Evolutionary conservation across 306 rosid species (phyloP).

Genomic region (Calophaca sinica): DNA sequence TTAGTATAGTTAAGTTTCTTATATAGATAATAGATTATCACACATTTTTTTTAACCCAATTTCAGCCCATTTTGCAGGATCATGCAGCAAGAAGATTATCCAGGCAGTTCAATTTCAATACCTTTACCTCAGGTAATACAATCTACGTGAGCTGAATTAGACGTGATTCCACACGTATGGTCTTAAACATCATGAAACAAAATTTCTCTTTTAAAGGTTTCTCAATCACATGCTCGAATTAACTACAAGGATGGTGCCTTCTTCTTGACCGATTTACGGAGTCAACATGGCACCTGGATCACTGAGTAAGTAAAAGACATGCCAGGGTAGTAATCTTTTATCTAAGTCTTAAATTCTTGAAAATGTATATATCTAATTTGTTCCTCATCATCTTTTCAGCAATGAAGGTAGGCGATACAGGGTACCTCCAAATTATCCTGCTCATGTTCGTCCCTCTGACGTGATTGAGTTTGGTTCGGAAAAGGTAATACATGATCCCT

Average conservation of each 20-base stretch:
- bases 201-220: conserved; percentile 59
- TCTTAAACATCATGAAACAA: conserved; percentile 1
- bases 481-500: conserved; percentile 55
- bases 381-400: conserved; percentile 52
- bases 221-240: conserved; percentile 75
- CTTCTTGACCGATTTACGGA: conserved; percentile 78
- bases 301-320: conserved; percentile 67
- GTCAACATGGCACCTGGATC: conserved; percentile 86
- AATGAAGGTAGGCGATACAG: conserved; percentile 72
- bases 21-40: too few relatives aligned
- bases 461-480: conserved; percentile 79
- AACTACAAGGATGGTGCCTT: conserved; percentile 78
- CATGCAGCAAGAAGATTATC: conserved; percentile 44
- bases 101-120: conserved; percentile 59
- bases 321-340: neutral
- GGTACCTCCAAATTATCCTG: conserved; percentile 64
- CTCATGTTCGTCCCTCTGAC: conserved; percentile 74
- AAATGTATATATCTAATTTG: neutral
- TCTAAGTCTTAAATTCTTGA: neutral
- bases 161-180: too few relatives aligned
- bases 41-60: too few relatives aligned
- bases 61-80: conserved; percentile 54
- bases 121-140: conserved; percentile 70
- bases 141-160: neutral
- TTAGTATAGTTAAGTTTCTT: too few relatives aligned